Evolutionary conservation across 2,329 filamentous ascomycete species (phyloP).

Genomic region (Beauveria sp.): DNA sequence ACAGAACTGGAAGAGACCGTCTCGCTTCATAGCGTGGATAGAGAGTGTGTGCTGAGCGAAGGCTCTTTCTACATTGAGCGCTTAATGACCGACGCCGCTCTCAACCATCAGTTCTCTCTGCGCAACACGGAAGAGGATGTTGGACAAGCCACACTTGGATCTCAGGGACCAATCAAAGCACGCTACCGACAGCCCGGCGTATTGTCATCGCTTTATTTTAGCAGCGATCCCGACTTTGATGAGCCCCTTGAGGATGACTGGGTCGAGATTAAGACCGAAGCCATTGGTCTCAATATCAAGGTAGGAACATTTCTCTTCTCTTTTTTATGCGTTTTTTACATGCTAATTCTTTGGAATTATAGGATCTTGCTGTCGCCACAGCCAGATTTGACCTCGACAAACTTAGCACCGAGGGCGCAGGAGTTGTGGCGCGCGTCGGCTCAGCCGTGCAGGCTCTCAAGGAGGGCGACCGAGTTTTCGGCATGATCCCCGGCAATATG

Average conservation of each 20-base stretch:
- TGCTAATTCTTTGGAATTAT: background rate
- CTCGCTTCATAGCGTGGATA: background rate
- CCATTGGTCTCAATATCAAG: conserved; percentile 21
- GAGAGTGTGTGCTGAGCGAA: background rate
- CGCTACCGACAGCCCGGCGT: conserved; percentile 15
- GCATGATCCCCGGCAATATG: conserved; percentile 14
- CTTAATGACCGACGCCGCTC: background rate
- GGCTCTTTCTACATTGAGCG: background rate
- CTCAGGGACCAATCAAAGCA: conserved; percentile 3
- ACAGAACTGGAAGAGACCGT: background rate
- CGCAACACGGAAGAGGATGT: background rate
- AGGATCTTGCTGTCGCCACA: conserved; percentile 26
- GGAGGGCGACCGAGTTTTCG: conserved; percentile 25
- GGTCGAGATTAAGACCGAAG: conserved; percentile 22
- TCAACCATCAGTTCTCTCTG: background rate
- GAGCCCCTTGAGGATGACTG: conserved; percentile 14
- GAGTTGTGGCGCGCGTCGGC: conserved; percentile 16
- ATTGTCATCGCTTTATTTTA: conserved; percentile 21
- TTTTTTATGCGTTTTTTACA: background rate
- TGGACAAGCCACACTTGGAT: background rate
- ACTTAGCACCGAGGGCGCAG: conserved; percentile 21
- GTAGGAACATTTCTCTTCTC: background rate
- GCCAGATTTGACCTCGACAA: conserved; percentile 17
- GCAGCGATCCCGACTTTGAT: conserved; percentile 15
- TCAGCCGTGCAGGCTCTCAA: conserved; percentile 16